A percentile compares a stretch with the other conserved stretches of the same genome.
Conservation (phyloP, 176 grass and related monocot genomes). For the Avena sativa region DNA sequence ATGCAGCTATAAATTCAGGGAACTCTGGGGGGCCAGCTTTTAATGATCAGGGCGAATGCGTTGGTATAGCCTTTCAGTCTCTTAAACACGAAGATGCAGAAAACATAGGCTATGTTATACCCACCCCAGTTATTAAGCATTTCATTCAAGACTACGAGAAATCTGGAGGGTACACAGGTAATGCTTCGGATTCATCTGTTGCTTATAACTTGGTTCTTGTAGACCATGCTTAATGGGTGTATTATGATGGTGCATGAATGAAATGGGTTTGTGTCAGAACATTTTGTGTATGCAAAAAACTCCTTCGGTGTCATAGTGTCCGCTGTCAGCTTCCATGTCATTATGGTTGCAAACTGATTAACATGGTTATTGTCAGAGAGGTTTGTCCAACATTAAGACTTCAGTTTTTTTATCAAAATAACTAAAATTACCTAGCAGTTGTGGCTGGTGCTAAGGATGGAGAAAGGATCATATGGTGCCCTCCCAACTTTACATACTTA, state of each 20-base stretch:
- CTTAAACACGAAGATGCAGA: conserved; percentile 99
- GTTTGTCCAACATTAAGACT: background rate
- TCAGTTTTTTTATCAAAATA: background rate
- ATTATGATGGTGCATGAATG: conserved; percentile 15
- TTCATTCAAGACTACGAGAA: conserved; percentile 97
- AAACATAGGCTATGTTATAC: conserved; percentile 98
- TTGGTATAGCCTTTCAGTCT: conserved; percentile 99
- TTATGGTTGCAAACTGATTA: background rate
- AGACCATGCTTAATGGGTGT: conserved; percentile 20
- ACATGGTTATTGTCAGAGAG: background rate
- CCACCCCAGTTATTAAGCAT: conserved; percentile 92
- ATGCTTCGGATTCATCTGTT: background rate
- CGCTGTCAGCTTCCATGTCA: background rate
- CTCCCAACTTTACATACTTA: background rate
- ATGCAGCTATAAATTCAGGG: conserved; percentile 98
- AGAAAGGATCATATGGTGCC: background rate
- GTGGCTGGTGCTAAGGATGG: background rate
- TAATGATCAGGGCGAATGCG: conserved; percentile 85
- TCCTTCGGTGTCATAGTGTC: background rate
- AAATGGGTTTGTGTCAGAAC: background rate
- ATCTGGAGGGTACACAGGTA: conserved; percentile 89
- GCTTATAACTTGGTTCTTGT: conserved; percentile 12
- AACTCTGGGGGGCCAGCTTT: conserved; percentile 98
- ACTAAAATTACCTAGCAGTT: background rate
- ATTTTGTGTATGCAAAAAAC: background rate